These are phyloP conservation scores for Pseudozyma pruni DNA, from an alignment of 1,284 basidiomycete species.

Conservation along the genomic window DNA sequence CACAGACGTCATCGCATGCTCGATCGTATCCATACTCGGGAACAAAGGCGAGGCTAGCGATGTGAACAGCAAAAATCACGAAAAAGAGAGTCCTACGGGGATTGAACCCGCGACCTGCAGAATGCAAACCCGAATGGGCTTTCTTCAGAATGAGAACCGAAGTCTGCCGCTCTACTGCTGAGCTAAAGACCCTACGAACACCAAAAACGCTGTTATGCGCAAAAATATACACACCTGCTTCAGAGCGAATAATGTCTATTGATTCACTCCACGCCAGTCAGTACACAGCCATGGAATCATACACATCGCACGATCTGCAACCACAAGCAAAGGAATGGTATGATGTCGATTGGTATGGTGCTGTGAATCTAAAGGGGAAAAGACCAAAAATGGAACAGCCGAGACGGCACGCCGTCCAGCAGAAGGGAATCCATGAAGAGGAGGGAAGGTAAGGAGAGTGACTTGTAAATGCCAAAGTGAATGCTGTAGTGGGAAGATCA, in stretches of 20 bases:
- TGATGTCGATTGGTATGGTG: slow-evolving; percentile 1
- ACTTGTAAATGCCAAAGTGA: slow-evolving; percentile 4
- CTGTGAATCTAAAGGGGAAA: neutral
- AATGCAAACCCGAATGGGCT: slow-evolving; percentile 8
- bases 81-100: slow-evolving; percentile 53
- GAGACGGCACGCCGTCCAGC: neutral
- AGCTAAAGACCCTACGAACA: slow-evolving; percentile 50
- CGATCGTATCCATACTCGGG: too few relatives aligned
- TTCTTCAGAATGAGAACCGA: slow-evolving; percentile 28
- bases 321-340: neutral
- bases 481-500: slow-evolving; percentile 65
- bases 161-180: slow-evolving; percentile 59
- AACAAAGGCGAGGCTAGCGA: too few relatives aligned
- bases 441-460: too few relatives aligned
- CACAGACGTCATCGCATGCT: too few relatives aligned
- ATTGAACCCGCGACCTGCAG: slow-evolving; percentile 57
- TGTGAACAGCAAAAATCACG: slow-evolving; percentile 13
- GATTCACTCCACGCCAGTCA: too few relatives aligned
- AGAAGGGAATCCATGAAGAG: too few relatives aligned
- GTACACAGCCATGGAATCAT: neutral
- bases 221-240: too few relatives aligned
- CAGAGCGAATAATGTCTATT: too few relatives aligned
- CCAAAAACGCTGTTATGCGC: too few relatives aligned
- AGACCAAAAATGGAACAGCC: neutral
- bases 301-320: neutral